phyloP scores from a whole-genome alignment of 371 early-diverging fungal genomes.

The Mortierella sp. region DNA sequence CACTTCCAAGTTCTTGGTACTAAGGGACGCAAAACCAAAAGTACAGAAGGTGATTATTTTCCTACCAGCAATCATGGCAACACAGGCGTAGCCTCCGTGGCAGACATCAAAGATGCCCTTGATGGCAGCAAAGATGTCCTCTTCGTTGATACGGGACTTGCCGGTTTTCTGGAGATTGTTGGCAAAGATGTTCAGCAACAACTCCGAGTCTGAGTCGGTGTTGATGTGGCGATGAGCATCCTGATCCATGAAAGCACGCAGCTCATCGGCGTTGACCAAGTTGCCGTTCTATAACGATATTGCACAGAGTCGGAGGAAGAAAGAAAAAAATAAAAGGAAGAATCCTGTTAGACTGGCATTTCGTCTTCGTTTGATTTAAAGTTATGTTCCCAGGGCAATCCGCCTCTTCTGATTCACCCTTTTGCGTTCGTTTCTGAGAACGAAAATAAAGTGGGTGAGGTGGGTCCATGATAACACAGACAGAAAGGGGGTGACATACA shows the following conservation, averaged over 20 bases:
- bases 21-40: no score
- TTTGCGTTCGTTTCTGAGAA: neutral
- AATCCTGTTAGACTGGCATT: no score
- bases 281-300: conserved; percentile 88
- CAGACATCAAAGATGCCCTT: conserved; percentile 83
- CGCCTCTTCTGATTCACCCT: neutral
- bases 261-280: conserved; percentile 91
- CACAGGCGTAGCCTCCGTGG: conserved; percentile 93
- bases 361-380: no score
- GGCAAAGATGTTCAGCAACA: conserved; percentile 96
- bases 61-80: conserved; percentile 93
- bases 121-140: conserved; percentile 96
- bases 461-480: neutral
- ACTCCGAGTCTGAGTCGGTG: conserved; percentile 98
- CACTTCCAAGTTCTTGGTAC: no score
- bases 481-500: conserved; percentile 60
- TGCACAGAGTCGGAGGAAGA: neutral
- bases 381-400: neutral
- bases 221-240: conserved; percentile 98
- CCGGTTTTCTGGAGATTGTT: conserved; percentile 92
- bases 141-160: conserved; percentile 95
- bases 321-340: no score
- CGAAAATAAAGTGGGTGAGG: neutral
- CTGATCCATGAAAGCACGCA: conserved; percentile 87
- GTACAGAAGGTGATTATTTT: neutral